Evolutionary conservation across 2,329 filamentous ascomycete genomes (phyloP), one percentile per base, ranked within the genome.

Genomic region (Cyphellophora attinorum): DNA sequence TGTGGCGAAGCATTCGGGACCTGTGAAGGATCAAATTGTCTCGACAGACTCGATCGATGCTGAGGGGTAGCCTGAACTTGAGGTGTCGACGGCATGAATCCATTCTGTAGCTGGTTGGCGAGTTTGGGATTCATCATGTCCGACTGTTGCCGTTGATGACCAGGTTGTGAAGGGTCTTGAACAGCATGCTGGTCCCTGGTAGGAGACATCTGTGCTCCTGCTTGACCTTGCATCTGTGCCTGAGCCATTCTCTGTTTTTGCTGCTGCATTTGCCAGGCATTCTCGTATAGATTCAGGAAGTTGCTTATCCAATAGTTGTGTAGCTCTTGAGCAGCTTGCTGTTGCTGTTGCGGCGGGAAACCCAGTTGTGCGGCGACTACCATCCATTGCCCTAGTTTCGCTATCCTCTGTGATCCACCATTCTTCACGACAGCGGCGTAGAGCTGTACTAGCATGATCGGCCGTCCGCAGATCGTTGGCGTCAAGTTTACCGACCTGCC

Each of bases 361-460:
- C 61, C 56, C 31, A 86, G 56, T 18, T 70, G 62, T 38, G 76
- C 72, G 1, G 84, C 79, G 35, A 95, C 67, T 32, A 76, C 71
- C 2, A 68, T 65, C 91, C 91, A 96, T 38, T 70, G 68, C 44
- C 85, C 83, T 15, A 67, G 66, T 15, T 72, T 70, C 0, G 76
- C 79, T 3, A 93, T 76, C 40, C 71, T 75, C 47, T 81, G 82
- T 37, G 81, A 91, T 4, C 86, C 86, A 15, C 83, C 84, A 45
- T 74, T 68, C 49, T 82, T 88, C 46, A 79, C 72, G 2, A 94
- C 83, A 0, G 75, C 67, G 41, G 80, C 75, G 56, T 93, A 96
- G 3, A 96, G 66, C 41, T 79, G 72, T 51, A 85, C 74, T 10
- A 95, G 61, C 48, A 81, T 80, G 23, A 96, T 67, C 0, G 72